These are phyloP conservation scores for Cetradonia linearis DNA, from an alignment of 495 filamentous ascomycete genomes.

Conservation along the genomic window DNA sequence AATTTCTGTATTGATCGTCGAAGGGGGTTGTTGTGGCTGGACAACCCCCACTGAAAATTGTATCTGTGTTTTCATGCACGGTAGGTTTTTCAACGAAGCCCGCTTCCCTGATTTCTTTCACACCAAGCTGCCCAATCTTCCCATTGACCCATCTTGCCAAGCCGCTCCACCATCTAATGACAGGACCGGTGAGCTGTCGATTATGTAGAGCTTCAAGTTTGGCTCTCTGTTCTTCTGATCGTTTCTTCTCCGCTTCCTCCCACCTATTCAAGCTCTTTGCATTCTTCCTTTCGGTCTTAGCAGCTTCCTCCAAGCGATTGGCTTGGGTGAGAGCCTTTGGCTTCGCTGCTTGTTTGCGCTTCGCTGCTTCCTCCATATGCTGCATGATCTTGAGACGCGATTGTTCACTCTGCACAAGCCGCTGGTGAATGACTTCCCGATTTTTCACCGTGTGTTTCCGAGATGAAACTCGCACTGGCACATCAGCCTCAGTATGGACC, in stretches of 20 bases:
- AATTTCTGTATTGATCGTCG: not conserved
- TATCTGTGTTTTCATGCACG: conserved; percentile 5
- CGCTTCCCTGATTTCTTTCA: conserved; percentile 35
- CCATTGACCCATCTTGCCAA: conserved; percentile 66
- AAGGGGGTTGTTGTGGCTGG: not conserved
- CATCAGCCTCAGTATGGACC: conserved; percentile 70
- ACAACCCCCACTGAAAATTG: not conserved
- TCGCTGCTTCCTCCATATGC: conserved; percentile 80
- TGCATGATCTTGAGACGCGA: conserved; percentile 67
- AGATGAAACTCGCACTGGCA: conserved; percentile 70
- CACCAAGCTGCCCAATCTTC: conserved; percentile 60
- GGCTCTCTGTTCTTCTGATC: conserved; percentile 68
- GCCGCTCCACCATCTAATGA: conserved; percentile 90
- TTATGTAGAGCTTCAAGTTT: conserved; percentile 79
- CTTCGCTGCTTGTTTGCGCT: conserved; percentile 62
- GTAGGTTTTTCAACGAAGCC: conserved; percentile 19
- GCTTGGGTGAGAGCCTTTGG: conserved; percentile 78
- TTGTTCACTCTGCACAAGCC: conserved; percentile 74
- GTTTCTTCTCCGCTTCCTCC: conserved; percentile 82
- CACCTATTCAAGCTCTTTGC: conserved; percentile 85
- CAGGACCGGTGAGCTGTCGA: conserved; percentile 75
- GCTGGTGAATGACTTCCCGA: conserved; percentile 69
- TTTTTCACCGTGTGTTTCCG: conserved; percentile 75
- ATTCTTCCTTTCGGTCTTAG: conserved; percentile 70
- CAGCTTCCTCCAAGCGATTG: conserved; percentile 78